A percentile compares a stretch with the other conserved stretches of the same genome.
Evolutionary conservation across 768 basidiomycete genomes (phyloP).

Genomic region (Saitozyma sp.): DNA sequence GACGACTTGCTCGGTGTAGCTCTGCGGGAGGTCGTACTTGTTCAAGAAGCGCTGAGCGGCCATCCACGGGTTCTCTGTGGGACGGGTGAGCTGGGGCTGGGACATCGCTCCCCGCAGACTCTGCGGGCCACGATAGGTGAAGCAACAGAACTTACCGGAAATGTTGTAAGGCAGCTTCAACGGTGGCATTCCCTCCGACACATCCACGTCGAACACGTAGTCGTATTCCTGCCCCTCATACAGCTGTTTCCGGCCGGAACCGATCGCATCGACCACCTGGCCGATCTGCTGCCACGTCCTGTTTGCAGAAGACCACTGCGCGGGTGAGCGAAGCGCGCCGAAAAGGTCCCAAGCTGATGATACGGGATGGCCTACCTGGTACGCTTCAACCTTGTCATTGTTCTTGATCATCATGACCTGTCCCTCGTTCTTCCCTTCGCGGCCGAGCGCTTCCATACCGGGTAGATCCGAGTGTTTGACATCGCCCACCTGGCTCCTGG

Average conservation of each 20-base stretch:
- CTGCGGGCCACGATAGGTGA: not conserved
- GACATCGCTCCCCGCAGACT: not conserved
- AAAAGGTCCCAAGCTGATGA: not conserved
- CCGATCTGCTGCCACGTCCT: conserved; percentile 89
- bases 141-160: conserved; percentile 60
- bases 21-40: conserved; percentile 74
- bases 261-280: conserved; percentile 92
- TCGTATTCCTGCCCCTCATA: conserved; percentile 93
- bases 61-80: conserved; percentile 78
- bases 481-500: conserved; percentile 79
- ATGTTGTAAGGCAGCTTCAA: conserved; percentile 93
- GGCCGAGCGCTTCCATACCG: conserved; percentile 72
- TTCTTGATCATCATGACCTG: conserved; percentile 90
- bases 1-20: conserved; percentile 86
- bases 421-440: conserved; percentile 85
- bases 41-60: conserved; percentile 88
- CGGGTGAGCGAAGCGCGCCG: conserved; percentile 7
- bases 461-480: conserved; percentile 88
- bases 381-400: conserved; percentile 77
- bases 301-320: conserved; percentile 74
- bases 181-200: conserved; percentile 86
- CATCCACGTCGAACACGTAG: conserved; percentile 98
- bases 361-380: conserved; percentile 65
- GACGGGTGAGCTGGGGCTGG: not conserved
- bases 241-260: conserved; percentile 84